A percentile compares a stretch with the other conserved stretches of the same genome.
Evolutionary conservation across 805 yeast species (phyloP).

Genomic region (Candida stauntonica): DNA sequence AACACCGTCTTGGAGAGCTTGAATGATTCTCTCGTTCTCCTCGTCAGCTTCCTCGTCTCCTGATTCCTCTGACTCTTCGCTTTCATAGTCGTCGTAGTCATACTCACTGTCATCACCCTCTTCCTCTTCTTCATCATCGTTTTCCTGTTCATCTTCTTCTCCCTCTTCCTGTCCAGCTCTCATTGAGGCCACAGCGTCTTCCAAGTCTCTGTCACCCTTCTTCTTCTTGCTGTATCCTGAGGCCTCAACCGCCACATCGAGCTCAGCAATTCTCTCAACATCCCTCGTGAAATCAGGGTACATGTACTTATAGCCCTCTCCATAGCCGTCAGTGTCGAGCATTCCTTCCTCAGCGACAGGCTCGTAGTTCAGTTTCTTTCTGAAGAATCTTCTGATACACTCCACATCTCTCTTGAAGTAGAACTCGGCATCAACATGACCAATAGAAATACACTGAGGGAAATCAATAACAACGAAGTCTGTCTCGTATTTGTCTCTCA

Average conservation of each 20-base stretch:
- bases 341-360: conserved; percentile 66
- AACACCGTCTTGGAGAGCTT: conserved; percentile 62
- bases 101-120: conserved; percentile 28
- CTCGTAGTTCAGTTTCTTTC: conserved; percentile 65
- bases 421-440: conserved; percentile 81
- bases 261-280: conserved; percentile 56
- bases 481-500: conserved; percentile 42
- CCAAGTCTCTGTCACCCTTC: conserved; percentile 60
- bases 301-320: conserved; percentile 71
- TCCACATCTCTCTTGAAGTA: conserved; percentile 92
- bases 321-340: conserved; percentile 76
- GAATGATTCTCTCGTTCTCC: conserved; percentile 59
- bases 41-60: conserved; percentile 36
- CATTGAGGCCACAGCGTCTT: conserved; percentile 68
- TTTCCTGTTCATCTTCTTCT: conserved; percentile 38
- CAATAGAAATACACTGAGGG: conserved; percentile 95
- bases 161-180: conserved; percentile 39
- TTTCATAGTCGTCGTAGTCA: conserved; percentile 36
- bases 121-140: conserved; percentile 39
- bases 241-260: conserved; percentile 88
- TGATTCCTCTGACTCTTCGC: conserved; percentile 28
- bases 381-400: conserved; percentile 81
- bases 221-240: conserved; percentile 71
- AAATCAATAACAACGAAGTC: conserved; percentile 94
- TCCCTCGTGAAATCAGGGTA: conserved; percentile 81